phyloP scores from a whole-genome alignment of 805 yeast genomes.

The Suhomyces sp. region DNA sequence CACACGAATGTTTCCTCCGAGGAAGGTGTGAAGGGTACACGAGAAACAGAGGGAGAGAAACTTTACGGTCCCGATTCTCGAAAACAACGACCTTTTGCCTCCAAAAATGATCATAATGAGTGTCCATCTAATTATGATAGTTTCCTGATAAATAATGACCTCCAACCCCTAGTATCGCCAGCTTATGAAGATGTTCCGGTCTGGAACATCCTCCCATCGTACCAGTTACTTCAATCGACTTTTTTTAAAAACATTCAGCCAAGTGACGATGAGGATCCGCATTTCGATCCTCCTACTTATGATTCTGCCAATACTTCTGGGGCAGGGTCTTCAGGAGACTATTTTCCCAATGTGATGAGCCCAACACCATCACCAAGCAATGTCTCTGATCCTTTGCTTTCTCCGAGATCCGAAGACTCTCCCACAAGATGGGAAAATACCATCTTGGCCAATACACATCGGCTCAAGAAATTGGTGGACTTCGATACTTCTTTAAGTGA shows the following conservation, averaged over 20 bases:
- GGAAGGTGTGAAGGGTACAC: too few relatives aligned
- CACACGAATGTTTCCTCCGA: too few relatives aligned
- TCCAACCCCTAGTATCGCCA: constrained; percentile 23
- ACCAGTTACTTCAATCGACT: constrained; percentile 30
- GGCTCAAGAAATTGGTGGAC: constrained; percentile 20
- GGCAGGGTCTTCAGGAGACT: neutral
- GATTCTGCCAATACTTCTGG: constrained; percentile 7
- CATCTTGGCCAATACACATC: constrained; percentile 27
- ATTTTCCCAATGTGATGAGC: constrained; percentile 6
- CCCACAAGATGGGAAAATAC: constrained; percentile 28
- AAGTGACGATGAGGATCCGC: constrained; percentile 15
- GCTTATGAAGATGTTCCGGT: constrained; percentile 27
- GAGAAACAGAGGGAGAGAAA: too few relatives aligned
- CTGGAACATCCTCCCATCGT: constrained; percentile 32
- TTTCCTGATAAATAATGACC: too few relatives aligned
- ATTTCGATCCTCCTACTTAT: constrained; percentile 24
- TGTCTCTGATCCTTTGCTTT: neutral
- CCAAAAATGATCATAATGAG: too few relatives aligned
- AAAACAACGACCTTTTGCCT: too few relatives aligned
- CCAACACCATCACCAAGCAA: neutral
- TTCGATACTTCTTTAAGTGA: constrained; percentile 16
- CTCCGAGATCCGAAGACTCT: neutral
- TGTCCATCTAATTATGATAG: too few relatives aligned
- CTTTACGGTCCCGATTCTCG: too few relatives aligned
- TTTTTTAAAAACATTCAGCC: constrained; percentile 26